phyloP scores from a whole-genome alignment of 139 green algal species.

The Tetradesmus lagerheimii region DNA sequence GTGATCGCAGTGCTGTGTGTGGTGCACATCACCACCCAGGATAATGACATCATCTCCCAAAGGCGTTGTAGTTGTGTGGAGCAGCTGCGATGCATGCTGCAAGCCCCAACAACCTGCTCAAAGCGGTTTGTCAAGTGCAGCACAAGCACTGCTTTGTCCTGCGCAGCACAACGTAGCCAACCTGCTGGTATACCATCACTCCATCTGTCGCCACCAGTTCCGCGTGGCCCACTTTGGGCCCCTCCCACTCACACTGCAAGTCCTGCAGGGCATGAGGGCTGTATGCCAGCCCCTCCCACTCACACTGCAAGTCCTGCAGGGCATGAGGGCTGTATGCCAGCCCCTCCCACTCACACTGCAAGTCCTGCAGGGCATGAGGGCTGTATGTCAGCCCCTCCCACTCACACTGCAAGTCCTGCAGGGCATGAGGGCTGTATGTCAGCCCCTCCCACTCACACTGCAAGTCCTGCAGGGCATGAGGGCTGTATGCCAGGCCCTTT shows the following conservation, averaged over 20 bases:
- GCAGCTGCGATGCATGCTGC: no score
- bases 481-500: no score
- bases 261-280: background rate
- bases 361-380: background rate
- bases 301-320: background rate
- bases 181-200: constrained; percentile 40
- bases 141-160: no score
- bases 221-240: constrained; percentile 20
- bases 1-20: no score
- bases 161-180: no score
- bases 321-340: no score
- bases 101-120: no score
- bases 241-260: constrained; percentile 25
- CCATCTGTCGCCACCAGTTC: constrained; percentile 39
- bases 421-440: background rate
- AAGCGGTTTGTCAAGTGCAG: no score
- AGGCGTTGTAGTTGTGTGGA: no score
- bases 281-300: constrained; percentile 28
- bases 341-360: constrained; percentile 24
- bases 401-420: constrained; percentile 5
- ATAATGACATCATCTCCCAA: no score
- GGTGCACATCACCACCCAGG: no score
- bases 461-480: constrained; percentile 5
- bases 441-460: constrained; percentile 20
- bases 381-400: constrained; percentile 36